Conservation (phyloP, 305 asterid species). For the Fraxinus latifolia region DNA sequence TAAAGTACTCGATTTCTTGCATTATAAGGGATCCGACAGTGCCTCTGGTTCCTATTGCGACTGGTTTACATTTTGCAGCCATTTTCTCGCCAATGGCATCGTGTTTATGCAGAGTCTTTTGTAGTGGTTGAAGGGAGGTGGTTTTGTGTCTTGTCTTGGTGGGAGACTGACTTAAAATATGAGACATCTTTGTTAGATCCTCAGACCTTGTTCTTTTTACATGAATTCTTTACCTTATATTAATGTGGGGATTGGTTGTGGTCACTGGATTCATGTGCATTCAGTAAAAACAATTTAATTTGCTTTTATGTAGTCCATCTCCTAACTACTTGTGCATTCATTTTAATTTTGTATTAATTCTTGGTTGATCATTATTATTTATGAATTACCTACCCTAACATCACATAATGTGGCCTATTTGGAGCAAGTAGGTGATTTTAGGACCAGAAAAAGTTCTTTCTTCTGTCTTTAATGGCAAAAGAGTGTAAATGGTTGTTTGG, state of each 20-base stretch:
- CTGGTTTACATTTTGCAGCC: constrained; percentile 31
- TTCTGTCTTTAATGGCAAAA: not conserved
- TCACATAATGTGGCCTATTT: constrained; percentile 11
- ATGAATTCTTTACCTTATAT: constrained; percentile 23
- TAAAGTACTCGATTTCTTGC: constrained; percentile 52
- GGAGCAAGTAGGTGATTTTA: constrained; percentile 12
- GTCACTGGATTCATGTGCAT: constrained; percentile 65
- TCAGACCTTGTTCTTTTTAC: constrained; percentile 18
- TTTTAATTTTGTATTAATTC: constrained; percentile 15
- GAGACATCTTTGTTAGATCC: constrained; percentile 33
- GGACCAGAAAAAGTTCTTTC: not conserved
- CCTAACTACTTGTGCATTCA: constrained; percentile 31
- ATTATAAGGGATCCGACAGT: constrained; percentile 55
- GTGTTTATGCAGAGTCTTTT: constrained; percentile 20
- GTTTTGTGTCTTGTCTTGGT: constrained; percentile 31
- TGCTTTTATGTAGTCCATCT: constrained; percentile 23
- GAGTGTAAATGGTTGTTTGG: constrained; percentile 19
- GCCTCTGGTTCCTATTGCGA: constrained; percentile 56
- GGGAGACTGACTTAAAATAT: constrained; percentile 29
- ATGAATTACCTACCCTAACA: constrained; percentile 12
- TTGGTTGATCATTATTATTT: constrained; percentile 23
- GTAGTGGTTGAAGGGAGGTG: constrained; percentile 30
- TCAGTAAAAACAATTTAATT: constrained; percentile 41
- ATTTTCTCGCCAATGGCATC: constrained; percentile 25
- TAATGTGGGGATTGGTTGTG: constrained; percentile 25